Percentiles rank a stretch among this genome's conserved stretches.
Evolutionary conservation across 768 basidiomycete species (phyloP).

Genomic region (Trametes punicea): DNA sequence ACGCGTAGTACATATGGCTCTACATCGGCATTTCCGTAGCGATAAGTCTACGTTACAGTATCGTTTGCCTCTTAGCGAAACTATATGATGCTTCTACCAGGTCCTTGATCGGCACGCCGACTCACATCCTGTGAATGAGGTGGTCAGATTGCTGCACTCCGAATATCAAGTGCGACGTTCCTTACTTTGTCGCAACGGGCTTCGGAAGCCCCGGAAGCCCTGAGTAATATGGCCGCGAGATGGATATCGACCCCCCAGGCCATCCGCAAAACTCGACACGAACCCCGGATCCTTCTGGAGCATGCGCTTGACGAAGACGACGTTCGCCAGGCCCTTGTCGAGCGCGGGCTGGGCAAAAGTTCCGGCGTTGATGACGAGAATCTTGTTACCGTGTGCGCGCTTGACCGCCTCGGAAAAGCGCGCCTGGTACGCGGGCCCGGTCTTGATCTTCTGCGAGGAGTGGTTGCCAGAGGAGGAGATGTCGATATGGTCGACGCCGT

Average conservation of each 20-base stretch:
- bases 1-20: too few relatives aligned
- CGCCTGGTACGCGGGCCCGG: conserved; percentile 22
- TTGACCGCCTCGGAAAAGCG: conserved; percentile 36
- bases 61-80: too few relatives aligned
- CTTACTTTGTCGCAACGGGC: not conserved
- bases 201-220: conserved; percentile 39
- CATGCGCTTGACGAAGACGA: conserved; percentile 31
- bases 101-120: too few relatives aligned
- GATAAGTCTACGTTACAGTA: too few relatives aligned
- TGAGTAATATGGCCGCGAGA: conserved; percentile 52
- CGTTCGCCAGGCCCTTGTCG: conserved; percentile 56
- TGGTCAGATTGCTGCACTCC: too few relatives aligned
- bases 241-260: conserved; percentile 46
- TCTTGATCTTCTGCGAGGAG: conserved; percentile 42
- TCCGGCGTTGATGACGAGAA: conserved; percentile 52
- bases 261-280: conserved; percentile 49
- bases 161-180: too few relatives aligned
- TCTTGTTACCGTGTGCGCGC: conserved; percentile 39
- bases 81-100: too few relatives aligned
- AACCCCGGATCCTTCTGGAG: conserved; percentile 56
- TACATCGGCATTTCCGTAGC: too few relatives aligned
- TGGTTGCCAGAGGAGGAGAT: conserved; percentile 64
- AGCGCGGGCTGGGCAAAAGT: conserved; percentile 55
- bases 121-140: too few relatives aligned
- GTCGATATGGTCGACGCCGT: conserved; percentile 75